phyloP scores from a whole-genome alignment of 495 filamentous ascomycete genomes.

The Parachaetomium inaequale region DNA sequence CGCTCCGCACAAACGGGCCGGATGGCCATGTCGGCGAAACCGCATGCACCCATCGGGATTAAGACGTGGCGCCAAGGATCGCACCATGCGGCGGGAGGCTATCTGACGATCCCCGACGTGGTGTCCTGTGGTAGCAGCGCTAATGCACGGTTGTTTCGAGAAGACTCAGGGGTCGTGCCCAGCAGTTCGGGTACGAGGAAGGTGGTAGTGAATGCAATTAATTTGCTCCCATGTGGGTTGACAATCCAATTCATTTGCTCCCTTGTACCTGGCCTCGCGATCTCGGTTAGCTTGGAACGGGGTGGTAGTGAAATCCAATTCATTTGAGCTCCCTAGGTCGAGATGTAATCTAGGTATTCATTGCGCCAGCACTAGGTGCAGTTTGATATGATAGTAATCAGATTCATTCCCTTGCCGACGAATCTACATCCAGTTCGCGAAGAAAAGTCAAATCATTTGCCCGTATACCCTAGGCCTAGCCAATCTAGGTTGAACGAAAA shows the following conservation, averaged over 20 bases:
- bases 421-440: no score
- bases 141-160: neutral
- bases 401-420: no score
- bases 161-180: neutral
- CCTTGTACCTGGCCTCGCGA: no score
- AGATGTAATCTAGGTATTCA: no score
- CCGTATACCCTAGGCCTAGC: no score
- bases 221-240: neutral
- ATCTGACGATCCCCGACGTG: neutral
- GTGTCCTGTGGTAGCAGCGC: neutral
- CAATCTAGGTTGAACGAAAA: neutral
- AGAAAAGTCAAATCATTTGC: no score
- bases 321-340: no score
- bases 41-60: neutral
- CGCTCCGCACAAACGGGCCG: neutral
- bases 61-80: neutral
- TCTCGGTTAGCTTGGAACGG: no score
- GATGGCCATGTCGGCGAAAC: neutral
- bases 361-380: no score
- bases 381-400: no score
- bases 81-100: slow-evolving; percentile 2
- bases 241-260: neutral
- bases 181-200: neutral
- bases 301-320: no score
- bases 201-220: neutral